A percentile compares a stretch with the other conserved stretches of the same genome.
Evolutionary conservation across 768 basidiomycete species (phyloP).

Genomic region (Gelatoporia subvermispora): DNA sequence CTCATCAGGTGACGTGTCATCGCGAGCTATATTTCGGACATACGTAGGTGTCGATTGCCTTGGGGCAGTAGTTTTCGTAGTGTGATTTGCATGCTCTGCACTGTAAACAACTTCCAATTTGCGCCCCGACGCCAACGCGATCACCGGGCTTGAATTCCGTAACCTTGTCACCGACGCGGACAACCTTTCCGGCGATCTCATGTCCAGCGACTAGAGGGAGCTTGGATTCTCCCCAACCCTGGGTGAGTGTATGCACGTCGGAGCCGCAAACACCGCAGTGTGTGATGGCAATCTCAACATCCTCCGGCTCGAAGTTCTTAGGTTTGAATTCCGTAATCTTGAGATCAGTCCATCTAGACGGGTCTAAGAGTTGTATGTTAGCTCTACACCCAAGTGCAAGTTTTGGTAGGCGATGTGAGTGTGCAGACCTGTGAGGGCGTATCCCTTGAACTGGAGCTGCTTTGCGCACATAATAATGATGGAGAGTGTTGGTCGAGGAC

Average conservation of each 20-base stretch:
- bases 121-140: conserved; percentile 44
- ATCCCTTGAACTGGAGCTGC: conserved; percentile 21
- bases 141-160: conserved; percentile 50
- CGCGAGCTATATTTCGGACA: conserved; percentile 6
- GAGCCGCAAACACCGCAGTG: conserved; percentile 45
- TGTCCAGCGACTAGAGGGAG: conserved; percentile 27
- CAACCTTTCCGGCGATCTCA: conserved; percentile 49
- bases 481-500: not conserved
- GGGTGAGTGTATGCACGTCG: conserved; percentile 40
- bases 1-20: not conserved
- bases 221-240: conserved; percentile 27
- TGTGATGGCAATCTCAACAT: conserved; percentile 48
- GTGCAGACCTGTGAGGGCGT: conserved; percentile 17
- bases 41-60: conserved; percentile 37
- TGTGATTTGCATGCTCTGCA: conserved; percentile 43
- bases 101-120: conserved; percentile 43
- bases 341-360: conserved; percentile 25
- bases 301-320: conserved; percentile 44
- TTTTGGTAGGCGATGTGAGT: no score
- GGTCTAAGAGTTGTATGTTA: not conserved
- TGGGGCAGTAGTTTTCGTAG: conserved; percentile 53
- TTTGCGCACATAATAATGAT: conserved; percentile 3
- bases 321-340: conserved; percentile 42
- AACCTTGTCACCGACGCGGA: conserved; percentile 47
- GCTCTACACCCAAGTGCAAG: no score